A percentile compares a stretch with the other conserved stretches of the same genome.
phyloP scores from a whole-genome alignment of 768 basidiomycete genomes.

The Russula sp. region DNA sequence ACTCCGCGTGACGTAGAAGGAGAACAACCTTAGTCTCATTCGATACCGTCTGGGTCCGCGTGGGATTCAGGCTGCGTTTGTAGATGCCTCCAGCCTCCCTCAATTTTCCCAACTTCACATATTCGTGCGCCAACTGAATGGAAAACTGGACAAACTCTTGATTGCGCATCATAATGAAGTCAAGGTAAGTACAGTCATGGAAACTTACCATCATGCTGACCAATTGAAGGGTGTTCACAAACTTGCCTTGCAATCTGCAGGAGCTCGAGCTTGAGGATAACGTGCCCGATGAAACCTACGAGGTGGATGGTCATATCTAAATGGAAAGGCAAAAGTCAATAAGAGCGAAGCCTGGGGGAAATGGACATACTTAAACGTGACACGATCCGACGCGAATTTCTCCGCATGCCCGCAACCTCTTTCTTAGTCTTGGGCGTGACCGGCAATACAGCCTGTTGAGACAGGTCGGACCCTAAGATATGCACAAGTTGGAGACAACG shows the following conservation, averaged over 20 bases:
- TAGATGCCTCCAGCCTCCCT: conserved; percentile 64
- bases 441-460: background rate
- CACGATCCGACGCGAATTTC: conserved; percentile 11
- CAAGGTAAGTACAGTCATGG: background rate
- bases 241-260: conserved; percentile 18
- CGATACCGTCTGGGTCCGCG: conserved; percentile 42
- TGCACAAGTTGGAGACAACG: background rate
- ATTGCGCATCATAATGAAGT: background rate
- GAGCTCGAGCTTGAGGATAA: conserved; percentile 22
- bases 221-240: conserved; percentile 11
- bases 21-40: conserved; percentile 50
- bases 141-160: conserved; percentile 60
- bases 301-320: conserved; percentile 22
- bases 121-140: conserved; percentile 72
- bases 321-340: background rate
- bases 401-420: background rate
- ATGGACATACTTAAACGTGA: conserved; percentile 14
- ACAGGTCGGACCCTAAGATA: conserved; percentile 1
- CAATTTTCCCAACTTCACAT: conserved; percentile 67
- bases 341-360: background rate
- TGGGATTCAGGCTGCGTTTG: conserved; percentile 43
- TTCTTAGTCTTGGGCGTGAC: background rate
- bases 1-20: conserved; percentile 61
- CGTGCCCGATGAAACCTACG: conserved; percentile 21
- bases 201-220: conserved; percentile 44